These are phyloP conservation scores for Alisma plantagoaquatica DNA, from an alignment of 106 monocot genomes.

Conservation along the genomic window DNA sequence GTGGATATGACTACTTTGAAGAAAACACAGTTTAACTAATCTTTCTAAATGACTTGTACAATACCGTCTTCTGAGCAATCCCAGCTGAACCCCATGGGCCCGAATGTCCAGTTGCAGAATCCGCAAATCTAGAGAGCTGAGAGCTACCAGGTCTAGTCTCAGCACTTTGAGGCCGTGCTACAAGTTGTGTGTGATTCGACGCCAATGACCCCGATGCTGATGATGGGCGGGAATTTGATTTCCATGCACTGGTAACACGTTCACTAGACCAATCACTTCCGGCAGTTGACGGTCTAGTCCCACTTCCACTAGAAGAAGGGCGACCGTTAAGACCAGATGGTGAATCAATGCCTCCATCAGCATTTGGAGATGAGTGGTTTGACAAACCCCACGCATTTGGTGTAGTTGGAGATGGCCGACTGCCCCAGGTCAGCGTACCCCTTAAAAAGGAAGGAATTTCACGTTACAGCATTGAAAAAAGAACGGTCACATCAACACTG, in stretches of 20 bases:
- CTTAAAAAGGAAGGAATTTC: slow-evolving; percentile 15
- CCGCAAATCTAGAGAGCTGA: slow-evolving; percentile 75
- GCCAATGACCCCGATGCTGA: slow-evolving; percentile 67
- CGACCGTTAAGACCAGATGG: slow-evolving; percentile 39
- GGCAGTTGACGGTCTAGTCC: slow-evolving; percentile 74
- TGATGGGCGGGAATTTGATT: slow-evolving; percentile 71
- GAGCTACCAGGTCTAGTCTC: slow-evolving; percentile 83
- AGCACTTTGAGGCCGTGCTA: slow-evolving; percentile 85
- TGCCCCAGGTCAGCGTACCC: slow-evolving; percentile 96
- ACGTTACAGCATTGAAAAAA: slow-evolving; percentile 4
- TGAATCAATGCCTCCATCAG: slow-evolving; percentile 53
- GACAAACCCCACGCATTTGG: slow-evolving; percentile 74
- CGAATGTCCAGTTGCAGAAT: slow-evolving; percentile 35
- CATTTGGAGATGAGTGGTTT: slow-evolving; percentile 39
- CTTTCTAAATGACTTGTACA: too few species aligned
- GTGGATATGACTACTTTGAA: too few species aligned
- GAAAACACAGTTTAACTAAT: too few species aligned
- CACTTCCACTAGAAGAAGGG: slow-evolving; percentile 73
- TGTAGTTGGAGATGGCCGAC: slow-evolving; percentile 26
- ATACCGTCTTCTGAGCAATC: slow-evolving; percentile 39
- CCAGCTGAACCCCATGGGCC: slow-evolving; percentile 27
- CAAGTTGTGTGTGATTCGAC: slow-evolving; percentile 31
- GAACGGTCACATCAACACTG: background rate
- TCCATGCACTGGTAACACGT: slow-evolving; percentile 40
- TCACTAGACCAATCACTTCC: slow-evolving; percentile 73